These are phyloP conservation scores for Scedosporium dehoogii DNA, from an alignment of 2,329 filamentous ascomycete genomes.

Conservation along the genomic window DNA sequence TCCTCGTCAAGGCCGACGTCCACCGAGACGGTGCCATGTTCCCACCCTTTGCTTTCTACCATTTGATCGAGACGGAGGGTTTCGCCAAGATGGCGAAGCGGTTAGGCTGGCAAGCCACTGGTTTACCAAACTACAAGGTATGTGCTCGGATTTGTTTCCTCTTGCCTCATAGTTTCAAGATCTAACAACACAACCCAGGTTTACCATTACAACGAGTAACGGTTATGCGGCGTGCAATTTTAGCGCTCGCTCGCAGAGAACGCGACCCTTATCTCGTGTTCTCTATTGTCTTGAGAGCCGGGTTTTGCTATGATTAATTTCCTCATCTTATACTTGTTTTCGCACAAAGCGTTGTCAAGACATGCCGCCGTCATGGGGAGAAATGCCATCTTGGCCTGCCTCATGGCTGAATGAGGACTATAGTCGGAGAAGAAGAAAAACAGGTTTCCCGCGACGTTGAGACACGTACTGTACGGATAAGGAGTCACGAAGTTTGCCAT, in stretches of 20 bases:
- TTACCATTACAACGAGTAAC: slow-evolving; percentile 82
- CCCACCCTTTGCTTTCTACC: slow-evolving; percentile 89
- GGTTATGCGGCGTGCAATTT: neutral
- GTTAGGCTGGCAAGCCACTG: slow-evolving; percentile 74
- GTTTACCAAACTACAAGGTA: slow-evolving; percentile 96
- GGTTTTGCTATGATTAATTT: neutral
- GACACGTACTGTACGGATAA: neutral
- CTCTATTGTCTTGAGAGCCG: neutral
- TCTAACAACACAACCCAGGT: slow-evolving; percentile 41
- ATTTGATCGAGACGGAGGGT: slow-evolving; percentile 94
- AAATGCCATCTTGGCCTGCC: neutral
- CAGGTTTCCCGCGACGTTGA: neutral
- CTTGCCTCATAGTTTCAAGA: too few relatives aligned
- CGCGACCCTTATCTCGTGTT: neutral
- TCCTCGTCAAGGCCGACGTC: slow-evolving; percentile 93
- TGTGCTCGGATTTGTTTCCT: slow-evolving; percentile 23
- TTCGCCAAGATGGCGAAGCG: slow-evolving; percentile 95
- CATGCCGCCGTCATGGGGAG: neutral
- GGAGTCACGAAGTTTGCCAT: neutral
- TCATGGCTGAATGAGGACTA: neutral
- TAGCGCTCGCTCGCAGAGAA: neutral
- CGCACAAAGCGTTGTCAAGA: neutral
- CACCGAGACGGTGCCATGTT: slow-evolving; percentile 98
- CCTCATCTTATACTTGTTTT: neutral
- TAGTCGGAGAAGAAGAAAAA: neutral